A percentile compares a stretch with the other conserved stretches of the same genome.
Conservation (phyloP, 495 filamentous ascomycete genomes). For the Evansstolkia leycettana region DNA sequence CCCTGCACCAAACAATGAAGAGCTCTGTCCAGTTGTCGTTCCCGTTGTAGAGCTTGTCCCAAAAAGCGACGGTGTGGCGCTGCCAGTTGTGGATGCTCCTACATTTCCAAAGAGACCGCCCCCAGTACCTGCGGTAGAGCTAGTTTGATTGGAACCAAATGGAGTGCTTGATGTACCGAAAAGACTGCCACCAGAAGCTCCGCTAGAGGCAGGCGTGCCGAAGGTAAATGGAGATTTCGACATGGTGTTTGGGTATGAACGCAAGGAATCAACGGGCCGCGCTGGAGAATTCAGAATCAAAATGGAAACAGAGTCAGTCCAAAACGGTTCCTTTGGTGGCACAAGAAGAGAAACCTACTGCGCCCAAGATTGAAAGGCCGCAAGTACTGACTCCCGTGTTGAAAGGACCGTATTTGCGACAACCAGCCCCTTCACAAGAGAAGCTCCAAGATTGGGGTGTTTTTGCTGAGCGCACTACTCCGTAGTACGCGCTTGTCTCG, state of each 20-base stretch:
- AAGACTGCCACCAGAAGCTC: constrained; percentile 18
- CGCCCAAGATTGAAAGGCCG: constrained; percentile 8
- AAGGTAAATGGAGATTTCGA: constrained; percentile 19
- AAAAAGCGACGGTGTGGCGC: constrained; percentile 22
- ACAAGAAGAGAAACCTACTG: constrained; percentile 8
- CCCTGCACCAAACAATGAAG: constrained; percentile 23
- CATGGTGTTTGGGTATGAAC: constrained; percentile 15
- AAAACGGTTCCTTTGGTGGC: background rate
- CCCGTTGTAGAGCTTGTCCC: constrained; percentile 15
- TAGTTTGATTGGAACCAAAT: constrained; percentile 21
- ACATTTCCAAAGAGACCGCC: constrained; percentile 33
- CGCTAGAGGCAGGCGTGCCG: constrained; percentile 20
- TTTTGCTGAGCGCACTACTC: no score
- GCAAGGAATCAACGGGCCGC: constrained; percentile 10
- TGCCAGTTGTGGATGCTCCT: constrained; percentile 25
- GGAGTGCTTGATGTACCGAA: constrained; percentile 28
- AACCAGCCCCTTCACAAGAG: no score
- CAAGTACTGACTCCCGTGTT: background rate
- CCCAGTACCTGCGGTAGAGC: constrained; percentile 15
- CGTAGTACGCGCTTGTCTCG: constrained; percentile 9
- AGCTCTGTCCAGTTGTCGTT: constrained; percentile 14
- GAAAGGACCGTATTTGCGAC: no score
- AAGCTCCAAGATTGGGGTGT: no score
- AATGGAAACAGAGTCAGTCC: no score
- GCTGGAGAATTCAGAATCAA: no score